phyloP scores from a whole-genome alignment of 2,329 filamentous ascomycete species.

The Pseudocercospora ulei region DNA sequence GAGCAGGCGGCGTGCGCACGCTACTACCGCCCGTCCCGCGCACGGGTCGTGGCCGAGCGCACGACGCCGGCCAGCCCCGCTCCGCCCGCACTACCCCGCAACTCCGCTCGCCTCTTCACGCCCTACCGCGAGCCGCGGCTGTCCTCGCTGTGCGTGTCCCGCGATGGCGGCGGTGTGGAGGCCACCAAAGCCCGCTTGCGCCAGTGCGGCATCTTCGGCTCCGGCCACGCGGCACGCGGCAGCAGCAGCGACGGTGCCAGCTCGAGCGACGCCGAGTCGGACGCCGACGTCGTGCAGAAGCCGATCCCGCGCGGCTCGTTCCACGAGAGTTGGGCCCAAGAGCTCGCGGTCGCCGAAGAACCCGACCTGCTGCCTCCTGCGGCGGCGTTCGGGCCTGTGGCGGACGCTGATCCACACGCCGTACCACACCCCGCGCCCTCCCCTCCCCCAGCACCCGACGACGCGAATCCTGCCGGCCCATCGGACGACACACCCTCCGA shows the following conservation, averaged over 20 bases:
- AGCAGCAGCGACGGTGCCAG: slow-evolving; percentile 10
- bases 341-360: not conserved
- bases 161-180: not conserved
- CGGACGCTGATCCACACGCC: no score
- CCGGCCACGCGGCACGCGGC: not conserved
- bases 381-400: not conserved
- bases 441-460: no score
- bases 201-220: not conserved
- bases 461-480: no score
- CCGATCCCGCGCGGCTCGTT: slow-evolving; percentile 11
- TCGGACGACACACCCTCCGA: no score
- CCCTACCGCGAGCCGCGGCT: slow-evolving; percentile 1
- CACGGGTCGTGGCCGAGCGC: not conserved
- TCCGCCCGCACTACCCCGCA: not conserved
- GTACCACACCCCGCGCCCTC: no score
- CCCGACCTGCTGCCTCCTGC: not conserved
- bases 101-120: not conserved
- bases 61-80: not conserved
- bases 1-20: not conserved
- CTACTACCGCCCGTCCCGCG: not conserved
- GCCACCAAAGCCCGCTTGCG: slow-evolving; percentile 1
- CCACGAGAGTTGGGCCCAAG: slow-evolving; percentile 12
- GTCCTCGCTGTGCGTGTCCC: not conserved
- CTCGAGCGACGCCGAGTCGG: slow-evolving; percentile 11
- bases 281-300: slow-evolving; percentile 1